Evolutionary conservation across 2,329 filamentous ascomycete species (phyloP).

Genomic region (Thermoascus crustaceus): DNA sequence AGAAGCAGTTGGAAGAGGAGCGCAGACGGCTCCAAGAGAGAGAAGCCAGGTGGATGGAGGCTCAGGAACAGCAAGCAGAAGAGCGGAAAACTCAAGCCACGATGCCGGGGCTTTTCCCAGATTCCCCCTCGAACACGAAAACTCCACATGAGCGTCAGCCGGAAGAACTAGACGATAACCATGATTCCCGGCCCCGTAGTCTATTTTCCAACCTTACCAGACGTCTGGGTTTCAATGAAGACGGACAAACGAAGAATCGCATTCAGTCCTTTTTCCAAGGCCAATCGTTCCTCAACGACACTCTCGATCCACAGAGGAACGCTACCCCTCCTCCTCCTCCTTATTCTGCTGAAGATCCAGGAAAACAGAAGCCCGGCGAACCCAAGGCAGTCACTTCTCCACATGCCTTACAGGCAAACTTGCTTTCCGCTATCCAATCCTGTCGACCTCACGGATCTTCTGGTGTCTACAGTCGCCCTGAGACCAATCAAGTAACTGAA

Average conservation of each 20-base stretch:
- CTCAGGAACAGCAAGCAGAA: conserved; percentile 25
- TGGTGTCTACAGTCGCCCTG: conserved; percentile 62
- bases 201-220: conserved; percentile 62
- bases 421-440: conserved; percentile 69
- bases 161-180: conserved; percentile 14
- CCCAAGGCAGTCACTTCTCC: conserved; percentile 25
- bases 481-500: conserved; percentile 67
- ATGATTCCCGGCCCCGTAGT: conserved; percentile 43
- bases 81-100: conserved; percentile 29
- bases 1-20: conserved; percentile 64
- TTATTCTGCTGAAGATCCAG: conserved; percentile 29
- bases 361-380: conserved; percentile 23
- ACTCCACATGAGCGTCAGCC: conserved; percentile 13
- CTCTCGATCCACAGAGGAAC: conserved; percentile 13
- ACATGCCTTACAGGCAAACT: conserved; percentile 39
- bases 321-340: conserved; percentile 29
- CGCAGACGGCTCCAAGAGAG: conserved; percentile 59
- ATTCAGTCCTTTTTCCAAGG: conserved; percentile 23
- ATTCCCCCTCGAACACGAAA: conserved; percentile 50
- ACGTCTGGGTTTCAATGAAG: conserved; percentile 58
- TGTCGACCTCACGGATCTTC: conserved; percentile 69
- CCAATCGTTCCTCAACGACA: conserved; percentile 16
- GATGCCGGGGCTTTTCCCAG: conserved; percentile 69
- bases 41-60: conserved; percentile 41
- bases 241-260: conserved; percentile 5